These are phyloP conservation scores for Mycena vulgaris DNA, from an alignment of 768 basidiomycete genomes.

Conservation along the genomic window DNA sequence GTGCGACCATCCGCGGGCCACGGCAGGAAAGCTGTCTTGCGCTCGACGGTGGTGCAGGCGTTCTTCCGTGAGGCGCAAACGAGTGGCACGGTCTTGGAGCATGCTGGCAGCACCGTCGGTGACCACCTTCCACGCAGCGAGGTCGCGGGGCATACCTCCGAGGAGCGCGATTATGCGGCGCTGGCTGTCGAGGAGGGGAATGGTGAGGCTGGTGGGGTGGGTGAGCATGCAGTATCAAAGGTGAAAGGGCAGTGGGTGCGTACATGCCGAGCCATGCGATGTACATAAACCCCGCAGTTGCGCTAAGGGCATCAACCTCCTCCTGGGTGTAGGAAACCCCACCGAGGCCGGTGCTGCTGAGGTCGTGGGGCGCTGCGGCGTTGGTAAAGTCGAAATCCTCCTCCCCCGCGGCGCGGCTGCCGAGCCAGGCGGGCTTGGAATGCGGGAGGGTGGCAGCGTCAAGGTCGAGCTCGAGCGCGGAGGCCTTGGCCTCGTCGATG, in stretches of 20 bases:
- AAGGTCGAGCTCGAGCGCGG: background rate
- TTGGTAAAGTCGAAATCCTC: background rate
- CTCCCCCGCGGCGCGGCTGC: background rate
- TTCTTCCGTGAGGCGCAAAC: background rate
- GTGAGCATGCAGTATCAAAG: background rate
- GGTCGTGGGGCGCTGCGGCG: background rate
- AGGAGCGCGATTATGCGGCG: conserved; percentile 5
- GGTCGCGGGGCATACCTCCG: conserved; percentile 16
- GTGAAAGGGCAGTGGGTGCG: background rate
- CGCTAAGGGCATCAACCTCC: background rate
- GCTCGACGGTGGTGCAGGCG: background rate
- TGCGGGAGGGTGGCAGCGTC: conserved; percentile 16
- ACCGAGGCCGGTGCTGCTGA: background rate
- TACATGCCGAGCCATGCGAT: conserved; percentile 25
- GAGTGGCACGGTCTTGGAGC: background rate
- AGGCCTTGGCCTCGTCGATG: background rate
- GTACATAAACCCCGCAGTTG: conserved; percentile 1
- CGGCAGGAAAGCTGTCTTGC: background rate
- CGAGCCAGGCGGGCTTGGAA: conserved; percentile 27
- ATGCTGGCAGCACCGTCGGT: background rate
- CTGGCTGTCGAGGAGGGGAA: conserved; percentile 21
- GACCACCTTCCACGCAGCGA: background rate
- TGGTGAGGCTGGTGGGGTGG: conserved; percentile 3
- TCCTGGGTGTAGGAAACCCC: background rate
- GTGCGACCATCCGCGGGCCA: background rate